These are phyloP conservation scores for Yarrowia galli DNA, from an alignment of 1,139 yeast genomes.

Conservation along the genomic window DNA sequence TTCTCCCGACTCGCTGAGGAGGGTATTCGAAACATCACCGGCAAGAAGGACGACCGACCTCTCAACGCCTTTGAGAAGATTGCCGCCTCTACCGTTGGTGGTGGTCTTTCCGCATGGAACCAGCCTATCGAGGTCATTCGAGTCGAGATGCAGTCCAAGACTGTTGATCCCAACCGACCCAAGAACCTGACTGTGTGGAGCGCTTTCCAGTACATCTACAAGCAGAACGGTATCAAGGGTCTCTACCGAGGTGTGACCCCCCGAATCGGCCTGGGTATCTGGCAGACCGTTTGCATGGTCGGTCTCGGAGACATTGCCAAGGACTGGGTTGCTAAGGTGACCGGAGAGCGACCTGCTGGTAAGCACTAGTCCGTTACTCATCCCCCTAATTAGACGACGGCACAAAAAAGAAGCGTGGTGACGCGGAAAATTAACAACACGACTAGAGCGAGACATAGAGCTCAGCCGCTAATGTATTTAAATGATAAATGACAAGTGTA, in stretches of 20 bases:
- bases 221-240: conserved; percentile 84
- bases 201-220: conserved; percentile 82
- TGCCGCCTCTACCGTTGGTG: conserved; percentile 88
- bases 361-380: conserved; percentile 50
- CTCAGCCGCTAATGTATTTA: conserved; percentile 30
- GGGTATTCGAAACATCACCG: conserved; percentile 65
- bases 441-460: conserved; percentile 28
- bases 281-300: conserved; percentile 99
- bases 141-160: conserved; percentile 97
- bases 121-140: conserved; percentile 98
- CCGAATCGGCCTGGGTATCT: conserved; percentile 92
- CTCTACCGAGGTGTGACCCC: conserved; percentile 97
- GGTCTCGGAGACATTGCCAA: conserved; percentile 96
- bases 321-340: conserved; percentile 64
- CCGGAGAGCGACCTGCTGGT: conserved; percentile 62
- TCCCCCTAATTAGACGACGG: background rate
- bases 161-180: conserved; percentile 93
- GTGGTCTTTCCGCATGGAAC: conserved; percentile 98
- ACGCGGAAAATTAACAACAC: conserved; percentile 22
- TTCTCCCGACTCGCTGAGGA: conserved; percentile 92
- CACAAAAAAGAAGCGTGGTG: conserved; percentile 10
- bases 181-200: conserved; percentile 82
- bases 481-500: background rate
- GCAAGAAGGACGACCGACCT: conserved; percentile 65
- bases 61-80: conserved; percentile 81